Conservation (phyloP, 371 early-diverging fungal species). For the Mortierella sp. region DNA sequence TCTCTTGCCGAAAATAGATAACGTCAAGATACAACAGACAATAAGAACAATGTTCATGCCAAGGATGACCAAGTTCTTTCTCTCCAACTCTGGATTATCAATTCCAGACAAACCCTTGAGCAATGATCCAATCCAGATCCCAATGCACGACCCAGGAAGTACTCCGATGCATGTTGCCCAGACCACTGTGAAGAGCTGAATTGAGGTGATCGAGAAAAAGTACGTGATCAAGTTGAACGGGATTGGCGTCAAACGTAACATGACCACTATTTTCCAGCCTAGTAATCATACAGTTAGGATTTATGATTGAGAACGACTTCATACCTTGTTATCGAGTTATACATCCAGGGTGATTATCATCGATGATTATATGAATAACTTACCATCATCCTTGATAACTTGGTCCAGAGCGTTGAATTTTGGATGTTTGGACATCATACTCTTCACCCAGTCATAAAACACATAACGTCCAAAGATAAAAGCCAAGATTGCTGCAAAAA, state of each 20-base stretch:
- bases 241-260: constrained; percentile 57
- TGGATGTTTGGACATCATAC: constrained; percentile 50
- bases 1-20: constrained; percentile 57
- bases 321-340: not conserved
- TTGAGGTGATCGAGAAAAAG: constrained; percentile 58
- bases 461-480: constrained; percentile 57
- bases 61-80: constrained; percentile 54
- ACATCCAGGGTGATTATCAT: constrained; percentile 46
- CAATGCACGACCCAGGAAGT: constrained; percentile 58
- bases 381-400: constrained; percentile 59
- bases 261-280: constrained; percentile 61
- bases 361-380: not conserved
- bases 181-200: constrained; percentile 41
- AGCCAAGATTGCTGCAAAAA: constrained; percentile 49
- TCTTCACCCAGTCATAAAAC: constrained; percentile 58
- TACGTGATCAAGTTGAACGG: constrained; percentile 59
- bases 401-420: constrained; percentile 46
- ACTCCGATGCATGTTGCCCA: constrained; percentile 55
- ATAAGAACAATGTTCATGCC: constrained; percentile 57
- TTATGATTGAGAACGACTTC: not conserved
- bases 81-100: constrained; percentile 53
- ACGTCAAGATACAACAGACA: constrained; percentile 49
- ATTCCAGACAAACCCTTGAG: constrained; percentile 56
- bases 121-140: constrained; percentile 58
- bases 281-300: no score